Percentiles rank a stretch among this genome's conserved stretches.
Evolutionary conservation across 768 basidiomycete species (phyloP).

Genomic region (Cystobasidium tubakii): DNA sequence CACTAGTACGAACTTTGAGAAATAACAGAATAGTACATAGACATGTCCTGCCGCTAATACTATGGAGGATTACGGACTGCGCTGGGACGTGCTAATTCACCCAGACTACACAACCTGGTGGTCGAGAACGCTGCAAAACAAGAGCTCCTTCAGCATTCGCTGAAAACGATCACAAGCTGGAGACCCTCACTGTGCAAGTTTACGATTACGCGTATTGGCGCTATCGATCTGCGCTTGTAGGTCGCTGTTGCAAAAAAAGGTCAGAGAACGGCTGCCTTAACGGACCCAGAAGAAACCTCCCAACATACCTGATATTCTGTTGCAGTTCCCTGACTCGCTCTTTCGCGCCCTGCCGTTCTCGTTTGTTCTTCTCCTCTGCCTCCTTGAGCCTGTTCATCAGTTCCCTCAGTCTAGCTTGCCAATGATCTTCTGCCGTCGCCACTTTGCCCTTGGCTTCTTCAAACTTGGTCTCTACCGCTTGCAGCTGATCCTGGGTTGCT

Average conservation of each 20-base stretch:
- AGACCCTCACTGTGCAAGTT: constrained; percentile 49
- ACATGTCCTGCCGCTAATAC: too few relatives aligned
- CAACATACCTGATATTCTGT: constrained; percentile 62
- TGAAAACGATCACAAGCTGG: neutral
- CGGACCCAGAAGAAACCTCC: neutral
- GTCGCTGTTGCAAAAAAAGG: constrained; percentile 54
- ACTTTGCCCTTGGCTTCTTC: constrained; percentile 67
- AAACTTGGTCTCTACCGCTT: constrained; percentile 76
- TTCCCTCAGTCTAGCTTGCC: constrained; percentile 92
- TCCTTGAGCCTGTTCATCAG: constrained; percentile 73
- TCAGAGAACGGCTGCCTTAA: neutral
- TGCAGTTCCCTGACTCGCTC: constrained; percentile 71
- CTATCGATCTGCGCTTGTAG: constrained; percentile 70
- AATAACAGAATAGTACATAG: too few relatives aligned
- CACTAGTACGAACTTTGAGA: too few relatives aligned
- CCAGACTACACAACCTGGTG: neutral
- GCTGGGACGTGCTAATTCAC: neutral
- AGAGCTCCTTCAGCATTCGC: too few relatives aligned
- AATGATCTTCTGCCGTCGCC: constrained; percentile 69
- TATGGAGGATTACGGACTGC: too few relatives aligned
- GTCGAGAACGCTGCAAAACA: constrained; percentile 23
- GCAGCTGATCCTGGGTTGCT: constrained; percentile 75
- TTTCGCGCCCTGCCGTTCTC: constrained; percentile 88
- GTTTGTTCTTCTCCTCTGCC: constrained; percentile 85
- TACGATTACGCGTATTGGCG: constrained; percentile 63